Base-by-base conservation (phyloP, 2,329 filamentous ascomycete species). In the Alternaria ethzedia region DNA sequence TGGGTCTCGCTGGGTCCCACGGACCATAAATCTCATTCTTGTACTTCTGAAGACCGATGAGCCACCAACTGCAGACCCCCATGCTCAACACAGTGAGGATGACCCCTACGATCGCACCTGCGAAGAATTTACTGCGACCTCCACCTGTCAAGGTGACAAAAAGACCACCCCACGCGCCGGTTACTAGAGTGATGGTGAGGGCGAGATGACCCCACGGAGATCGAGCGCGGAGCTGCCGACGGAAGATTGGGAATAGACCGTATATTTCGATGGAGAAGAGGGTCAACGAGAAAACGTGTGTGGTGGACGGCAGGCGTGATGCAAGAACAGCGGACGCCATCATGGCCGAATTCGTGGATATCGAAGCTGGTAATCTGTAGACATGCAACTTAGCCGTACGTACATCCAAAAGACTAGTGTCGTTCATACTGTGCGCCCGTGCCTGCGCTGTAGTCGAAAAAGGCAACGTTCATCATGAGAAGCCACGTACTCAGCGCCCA, bases 11-110 rank as follows among this genome's bases (percentile, higher is more conserved):
- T 20, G 95, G 94, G 82, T 99, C 96, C 96, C 96, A 99, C 1
- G 96, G 96, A 46, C 96, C 96, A 75, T 94, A 93, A 70, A 99
- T 97, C 82, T 98, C 96, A 79, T 98, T 98, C 85, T 99, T 99
- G 82, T 98, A 99, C 82, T 97, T 95, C 82, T 99, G 96, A 79
- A 99, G 81, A 9, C 94, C 92, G 75, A 99, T 98, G 67, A 99
- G 82, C 94, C 96, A 98, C 95, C 94, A 98, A 77, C 93, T 97
- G 79, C 94, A 97, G 12, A 94, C 91, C 2, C 95, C 96, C 89
- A 97, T 97, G 3, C 89, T 90, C 57, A 97, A 79, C 5, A 90
- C 88, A 0, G 91, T 90, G 21, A 93, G 84, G 10, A 95, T 74
- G n/a, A 89, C 87, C 6, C 93, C 93, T 6, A 97, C 83, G 1